Evolutionary conservation across 345 rosid genomes (phyloP).

Genomic region (Melaleuca alternifolia): DNA sequence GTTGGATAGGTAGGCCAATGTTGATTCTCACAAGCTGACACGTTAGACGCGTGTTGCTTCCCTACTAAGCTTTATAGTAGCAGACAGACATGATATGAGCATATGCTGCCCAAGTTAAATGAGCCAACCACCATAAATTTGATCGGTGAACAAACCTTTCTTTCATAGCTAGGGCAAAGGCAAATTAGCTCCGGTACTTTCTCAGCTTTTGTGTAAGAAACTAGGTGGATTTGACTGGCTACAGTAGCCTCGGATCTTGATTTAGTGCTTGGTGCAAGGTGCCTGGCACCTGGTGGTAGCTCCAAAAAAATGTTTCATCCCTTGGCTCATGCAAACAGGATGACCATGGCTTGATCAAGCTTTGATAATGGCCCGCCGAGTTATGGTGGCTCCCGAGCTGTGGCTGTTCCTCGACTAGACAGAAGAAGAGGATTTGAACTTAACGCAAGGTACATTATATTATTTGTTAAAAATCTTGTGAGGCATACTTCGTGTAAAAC

Average conservation of each 20-base stretch:
- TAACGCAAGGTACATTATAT: background rate
- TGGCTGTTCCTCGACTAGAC: background rate
- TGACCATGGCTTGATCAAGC: background rate
- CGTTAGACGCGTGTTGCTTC: background rate
- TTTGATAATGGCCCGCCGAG: background rate
- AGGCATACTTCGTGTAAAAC: background rate
- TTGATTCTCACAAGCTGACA: background rate
- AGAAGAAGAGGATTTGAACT: background rate
- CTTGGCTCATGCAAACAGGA: background rate
- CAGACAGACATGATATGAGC: background rate
- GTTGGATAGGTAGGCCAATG: background rate
- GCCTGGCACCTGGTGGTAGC: background rate
- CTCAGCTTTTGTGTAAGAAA: background rate
- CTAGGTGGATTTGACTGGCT: background rate
- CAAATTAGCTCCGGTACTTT: background rate
- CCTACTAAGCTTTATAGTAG: background rate
- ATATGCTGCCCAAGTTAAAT: background rate
- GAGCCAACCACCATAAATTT: background rate
- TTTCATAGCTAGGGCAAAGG: background rate
- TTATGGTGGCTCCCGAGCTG: background rate
- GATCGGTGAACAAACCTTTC: background rate
- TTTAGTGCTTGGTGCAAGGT: background rate
- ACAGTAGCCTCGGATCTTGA: background rate
- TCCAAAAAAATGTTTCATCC: background rate
- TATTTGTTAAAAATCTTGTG: background rate